Evolutionary conservation across 2,329 filamentous ascomycete species (phyloP).

Genomic region (Celoporthe dispersa): DNA sequence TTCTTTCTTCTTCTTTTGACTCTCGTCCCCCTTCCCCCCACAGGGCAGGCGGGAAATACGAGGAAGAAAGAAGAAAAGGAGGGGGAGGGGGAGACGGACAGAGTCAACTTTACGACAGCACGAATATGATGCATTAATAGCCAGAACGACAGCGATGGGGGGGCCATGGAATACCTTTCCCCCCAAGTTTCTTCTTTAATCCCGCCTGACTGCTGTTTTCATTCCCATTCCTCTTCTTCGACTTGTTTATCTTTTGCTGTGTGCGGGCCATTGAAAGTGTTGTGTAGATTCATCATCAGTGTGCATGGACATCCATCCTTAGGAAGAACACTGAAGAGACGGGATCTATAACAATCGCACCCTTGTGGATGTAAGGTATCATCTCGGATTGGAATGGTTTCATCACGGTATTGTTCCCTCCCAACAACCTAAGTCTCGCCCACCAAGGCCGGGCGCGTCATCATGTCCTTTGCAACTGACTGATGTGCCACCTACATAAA

Average conservation of each 20-base stretch:
- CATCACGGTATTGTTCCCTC: not conserved
- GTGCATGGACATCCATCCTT: not conserved
- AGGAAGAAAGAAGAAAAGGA: not conserved
- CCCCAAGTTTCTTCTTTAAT: not conserved
- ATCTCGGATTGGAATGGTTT: not conserved
- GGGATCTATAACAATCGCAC: not conserved
- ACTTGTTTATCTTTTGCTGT: not conserved
- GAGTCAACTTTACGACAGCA: conserved; percentile 7
- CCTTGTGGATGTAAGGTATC: not conserved
- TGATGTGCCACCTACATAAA: not conserved
- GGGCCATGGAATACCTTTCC: not conserved
- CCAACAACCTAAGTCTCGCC: not conserved
- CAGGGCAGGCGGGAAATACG: not conserved
- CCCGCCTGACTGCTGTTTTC: not conserved
- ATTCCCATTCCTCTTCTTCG: not conserved
- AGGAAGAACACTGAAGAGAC: not conserved
- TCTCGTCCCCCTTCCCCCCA: too few relatives aligned
- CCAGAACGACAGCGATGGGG: not conserved
- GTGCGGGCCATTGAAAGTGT: not conserved
- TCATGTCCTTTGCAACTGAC: not conserved
- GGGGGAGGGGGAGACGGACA: not conserved
- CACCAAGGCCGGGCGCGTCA: too few relatives aligned
- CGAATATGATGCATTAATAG: conserved; percentile 16
- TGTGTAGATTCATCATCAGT: not conserved
- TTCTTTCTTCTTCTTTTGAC: not conserved